Evolutionary conservation across 1,284 basidiomycete genomes (phyloP), one percentile per base, ranked within the genome.

Genomic region (Cryptococcus wingfieldii): DNA sequence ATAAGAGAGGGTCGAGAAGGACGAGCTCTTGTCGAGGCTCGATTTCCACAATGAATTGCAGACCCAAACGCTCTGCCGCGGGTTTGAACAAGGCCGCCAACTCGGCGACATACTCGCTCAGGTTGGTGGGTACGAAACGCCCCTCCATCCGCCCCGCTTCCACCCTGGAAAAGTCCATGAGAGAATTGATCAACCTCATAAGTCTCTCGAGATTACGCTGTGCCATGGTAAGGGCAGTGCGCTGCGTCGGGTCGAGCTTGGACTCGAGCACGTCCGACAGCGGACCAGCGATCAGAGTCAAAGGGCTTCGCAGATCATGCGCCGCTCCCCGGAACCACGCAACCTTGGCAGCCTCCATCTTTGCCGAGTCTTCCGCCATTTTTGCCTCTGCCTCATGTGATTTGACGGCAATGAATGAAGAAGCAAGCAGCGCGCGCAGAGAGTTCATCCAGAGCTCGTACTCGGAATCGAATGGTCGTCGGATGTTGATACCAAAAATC

Each of bases 401-500:
- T 46, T 70, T 65, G 3, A 77, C 76, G 5, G 68, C 60, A 0
- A 59, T 56, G 19, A 77, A 63, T 0, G 68, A 60, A 1, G 68
- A 61, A 5, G 64, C 60, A 8, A 79, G 62, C 31, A 74, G 72
- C 0, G 69, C 57, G 1, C 70, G 63, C 1, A 76, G 55, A 3
- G 67, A 56, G 49, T 71, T 60, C 23, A 72, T 51, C 69, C 69
- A 77, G 37, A 59, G 48, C 47, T 69, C 63, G 66, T 80, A 72
- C 34, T 66, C 66, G 2, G 54, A 47, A 49, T 78, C 74, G 46
- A 72, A 68, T 6, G 72, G 69, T 28, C 70, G 55, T 13, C 66
- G 55, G 6, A 71, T 50, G 60, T 77, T 78, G 39, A 78, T 65
- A 16, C 78, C 78, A n/a, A 80, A 59, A 44, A 79, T 69, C 38